These are phyloP conservation scores for Linum trigynum DNA, from an alignment of 345 rosid genomes.

Conservation along the genomic window DNA sequence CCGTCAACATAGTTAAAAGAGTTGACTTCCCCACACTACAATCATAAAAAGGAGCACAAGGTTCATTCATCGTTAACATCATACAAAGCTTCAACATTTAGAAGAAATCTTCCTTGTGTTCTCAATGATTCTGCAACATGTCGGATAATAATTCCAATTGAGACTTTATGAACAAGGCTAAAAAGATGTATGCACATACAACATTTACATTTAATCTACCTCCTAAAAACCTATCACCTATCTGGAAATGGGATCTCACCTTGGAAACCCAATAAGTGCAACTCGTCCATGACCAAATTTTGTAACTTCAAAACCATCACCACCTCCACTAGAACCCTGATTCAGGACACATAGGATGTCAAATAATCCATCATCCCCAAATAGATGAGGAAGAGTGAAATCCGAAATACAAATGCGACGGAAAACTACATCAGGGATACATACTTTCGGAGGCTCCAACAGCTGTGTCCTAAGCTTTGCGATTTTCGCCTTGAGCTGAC, in stretches of 20 bases:
- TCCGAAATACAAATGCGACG: background rate
- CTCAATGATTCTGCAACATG: no score
- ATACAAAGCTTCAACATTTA: background rate
- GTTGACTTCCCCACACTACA: slow-evolving; percentile 98
- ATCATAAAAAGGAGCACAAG: slow-evolving; percentile 1
- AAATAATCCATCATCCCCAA: background rate
- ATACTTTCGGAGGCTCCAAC: slow-evolving; percentile 92
- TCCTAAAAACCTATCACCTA: background rate
- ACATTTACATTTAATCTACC: background rate
- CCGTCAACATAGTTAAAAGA: slow-evolving; percentile 86
- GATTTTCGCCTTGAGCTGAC: slow-evolving; percentile 99
- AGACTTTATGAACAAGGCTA: no score
- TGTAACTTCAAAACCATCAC: slow-evolving; percentile 98
- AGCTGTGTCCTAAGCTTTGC: slow-evolving; percentile 95
- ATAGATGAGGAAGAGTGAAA: background rate
- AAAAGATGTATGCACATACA: background rate
- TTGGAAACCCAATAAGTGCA: slow-evolving; percentile 95
- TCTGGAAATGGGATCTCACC: slow-evolving; percentile 36
- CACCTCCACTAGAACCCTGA: slow-evolving; percentile 94
- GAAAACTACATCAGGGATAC: background rate
- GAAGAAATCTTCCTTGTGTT: background rate
- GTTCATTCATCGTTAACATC: background rate
- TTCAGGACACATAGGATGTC: slow-evolving; percentile 4
- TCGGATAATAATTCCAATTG: no score
- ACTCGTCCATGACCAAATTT: slow-evolving; percentile 98